Evolutionary conservation across 371 early-diverging fungal genomes (phyloP), one percentile per base, ranked within the genome.

Genomic region (Syncephalastrum racemosum): DNA sequence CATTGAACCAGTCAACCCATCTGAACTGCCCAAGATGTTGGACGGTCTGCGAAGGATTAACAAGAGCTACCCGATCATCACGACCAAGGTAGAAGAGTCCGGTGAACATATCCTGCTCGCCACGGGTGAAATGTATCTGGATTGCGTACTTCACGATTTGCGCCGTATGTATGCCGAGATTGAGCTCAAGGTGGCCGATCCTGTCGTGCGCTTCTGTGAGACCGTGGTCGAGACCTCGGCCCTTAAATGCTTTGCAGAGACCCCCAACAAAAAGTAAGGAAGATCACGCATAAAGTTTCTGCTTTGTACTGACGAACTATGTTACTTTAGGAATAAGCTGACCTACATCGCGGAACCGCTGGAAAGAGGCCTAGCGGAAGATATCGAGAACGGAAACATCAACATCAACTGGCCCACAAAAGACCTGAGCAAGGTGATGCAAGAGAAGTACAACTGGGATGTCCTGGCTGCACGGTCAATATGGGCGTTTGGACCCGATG

Each of bases 401-500:
- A 79, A 75, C 52, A 81, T 88, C 22, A 73, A 79, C 41, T 90
- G 88, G 95, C 86, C 94, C 0, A 76, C 81, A 46, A 87, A 88
- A 60, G 80, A 88, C 50, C 63, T 95, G 12, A 93, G 86, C 42
- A 80, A 87, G 42, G 83, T 79, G 66, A 92, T 98, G 56, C 84
- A 88, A 62, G 68, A 84, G 55, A 91, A 91, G 39, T 93, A 95
- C 63, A 81, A 82, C 12, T 99, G 97, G 97, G 98, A 99, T 82
- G 78, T 95, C 7, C 71, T 97, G 52, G 95, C 96, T 4, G 75
- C 92, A 7, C 84, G 97, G 42, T 92, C 91, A 52, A 89, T 98
- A 46, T 98, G 98, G 98, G 96, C 96, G 19, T 97, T 99, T 81
- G 98, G 99, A 2, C 98, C 98, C 2, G 92, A 90, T 43, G 89